Evolutionary conservation across 495 filamentous ascomycete species (phyloP), one percentile per base, ranked within the genome.

Genomic region (Hypoxylon trugodes): DNA sequence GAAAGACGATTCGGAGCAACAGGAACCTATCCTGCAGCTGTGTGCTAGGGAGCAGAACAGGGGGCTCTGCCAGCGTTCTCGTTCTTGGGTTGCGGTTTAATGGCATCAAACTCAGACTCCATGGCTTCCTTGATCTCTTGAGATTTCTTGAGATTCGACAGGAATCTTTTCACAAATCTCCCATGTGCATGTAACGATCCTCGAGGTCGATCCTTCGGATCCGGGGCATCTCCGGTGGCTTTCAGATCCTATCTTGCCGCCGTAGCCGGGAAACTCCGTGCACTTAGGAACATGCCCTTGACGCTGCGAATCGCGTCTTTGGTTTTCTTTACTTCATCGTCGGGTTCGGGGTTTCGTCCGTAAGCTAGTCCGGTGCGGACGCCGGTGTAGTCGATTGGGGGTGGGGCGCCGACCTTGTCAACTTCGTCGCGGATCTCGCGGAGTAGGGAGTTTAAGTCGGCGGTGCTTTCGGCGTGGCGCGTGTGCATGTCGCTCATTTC

Each of bases 201-300:
- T 24, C 40, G 19, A 19, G 18, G 6, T 12, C 19, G 18, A 25
- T 9, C 13, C 15, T 36, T 51, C 25, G 10, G 15, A 10, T 9
- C 6, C 28, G 26, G 35, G 19, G 6, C 5, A n/a, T 36, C 28
- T 28, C 12, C 15, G 38, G 45, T 28, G 38, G 50, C 42, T 33
- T 45, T 24, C 2, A 25, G 32, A 42, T 46, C 40, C 65, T 73
- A 73, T 70, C 70, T 62, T 2, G 68, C 52, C 41, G 61, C 33
- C 26, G 59, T 61, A 19, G 72, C 63, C 5, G 86, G 84, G 67
- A 89, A 87, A 59, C 77, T 86, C 70, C 87, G 81, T 13, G 93
- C 87, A 79, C 88, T 94, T 71, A 98, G 68, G 73, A 98, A 77
- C 41, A 93, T 89, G 13, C 95, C 94, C 81, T 98, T 98, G n/a